These are phyloP conservation scores for Coemansia sp. DNA, from an alignment of 192 early-diverging fungal species.

Conservation along the genomic window DNA sequence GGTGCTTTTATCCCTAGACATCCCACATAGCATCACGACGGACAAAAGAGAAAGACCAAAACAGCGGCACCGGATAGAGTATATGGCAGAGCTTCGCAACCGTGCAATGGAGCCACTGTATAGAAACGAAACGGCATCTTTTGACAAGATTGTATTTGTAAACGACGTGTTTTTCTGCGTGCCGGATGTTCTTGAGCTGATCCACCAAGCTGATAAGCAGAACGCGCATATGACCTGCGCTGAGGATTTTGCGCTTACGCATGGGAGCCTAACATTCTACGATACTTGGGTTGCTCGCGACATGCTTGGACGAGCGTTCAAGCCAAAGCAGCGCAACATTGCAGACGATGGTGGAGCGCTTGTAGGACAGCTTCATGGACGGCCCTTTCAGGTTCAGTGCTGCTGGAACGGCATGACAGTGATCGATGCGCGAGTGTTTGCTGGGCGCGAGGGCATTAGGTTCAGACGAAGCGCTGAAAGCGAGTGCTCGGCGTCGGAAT, in stretches of 20 bases:
- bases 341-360: constrained; percentile 34
- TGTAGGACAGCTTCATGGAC: constrained; percentile 15
- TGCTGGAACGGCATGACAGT: constrained; percentile 58
- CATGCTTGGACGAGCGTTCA: constrained; percentile 48
- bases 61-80: constrained; percentile 45
- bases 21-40: constrained; percentile 27
- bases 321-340: constrained; percentile 30
- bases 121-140: not conserved
- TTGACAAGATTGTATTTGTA: constrained; percentile 42
- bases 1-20: constrained; percentile 15
- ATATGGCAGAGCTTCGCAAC: constrained; percentile 55
- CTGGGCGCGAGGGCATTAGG: constrained; percentile 9
- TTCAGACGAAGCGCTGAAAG: constrained; percentile 22
- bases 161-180: constrained; percentile 55
- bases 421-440: constrained; percentile 43
- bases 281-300: constrained; percentile 57
- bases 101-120: constrained; percentile 47
- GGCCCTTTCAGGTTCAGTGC: constrained; percentile 54
- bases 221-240: constrained; percentile 54
- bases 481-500: constrained; percentile 58
- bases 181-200: constrained; percentile 53
- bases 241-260: constrained; percentile 45
- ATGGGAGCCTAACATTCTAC: constrained; percentile 46
- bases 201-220: constrained; percentile 48
- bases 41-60: constrained; percentile 10